Percentiles rank a stretch among this genome's conserved stretches.
Conservation (phyloP, 345 rosid genomes). For the Crucihimalaya himalaica region DNA sequence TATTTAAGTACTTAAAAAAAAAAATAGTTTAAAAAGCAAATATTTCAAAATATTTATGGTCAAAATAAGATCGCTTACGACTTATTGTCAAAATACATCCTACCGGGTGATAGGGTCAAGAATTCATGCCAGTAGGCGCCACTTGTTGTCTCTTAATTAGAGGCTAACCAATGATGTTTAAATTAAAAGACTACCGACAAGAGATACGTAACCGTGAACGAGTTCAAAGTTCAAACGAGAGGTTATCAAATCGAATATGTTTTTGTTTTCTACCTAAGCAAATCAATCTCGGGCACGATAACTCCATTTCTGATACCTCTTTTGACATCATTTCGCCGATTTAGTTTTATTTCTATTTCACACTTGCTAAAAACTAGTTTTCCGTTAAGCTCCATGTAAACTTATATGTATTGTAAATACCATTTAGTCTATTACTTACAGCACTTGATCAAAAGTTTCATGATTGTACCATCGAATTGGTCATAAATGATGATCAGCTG, state of each 20-base stretch:
- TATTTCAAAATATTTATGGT: no score
- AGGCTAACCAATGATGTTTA: not conserved
- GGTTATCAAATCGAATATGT: not conserved
- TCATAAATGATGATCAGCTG: not conserved
- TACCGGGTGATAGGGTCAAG: not conserved
- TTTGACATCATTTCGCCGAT: not conserved
- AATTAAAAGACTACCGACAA: not conserved
- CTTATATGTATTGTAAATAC: not conserved
- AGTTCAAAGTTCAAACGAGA: not conserved
- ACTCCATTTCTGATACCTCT: not conserved
- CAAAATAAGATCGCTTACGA: no score
- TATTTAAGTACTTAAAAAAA: not conserved
- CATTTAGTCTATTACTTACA: not conserved
- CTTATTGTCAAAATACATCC: not conserved
- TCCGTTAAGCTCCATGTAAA: not conserved
- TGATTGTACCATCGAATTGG: not conserved
- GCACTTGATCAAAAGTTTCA: not conserved
- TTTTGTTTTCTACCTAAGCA: not conserved
- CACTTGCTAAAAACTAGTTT: not conserved
- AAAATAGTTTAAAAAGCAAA: not conserved
- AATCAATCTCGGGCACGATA: not conserved
- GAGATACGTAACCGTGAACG: not conserved
- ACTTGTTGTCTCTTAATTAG: not conserved
- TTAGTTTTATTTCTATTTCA: not conserved
- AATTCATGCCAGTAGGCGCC: not conserved